Evolutionary conservation across 2,329 filamentous ascomycete species (phyloP).

Genomic region (Colletotrichum orchidophilum): DNA sequence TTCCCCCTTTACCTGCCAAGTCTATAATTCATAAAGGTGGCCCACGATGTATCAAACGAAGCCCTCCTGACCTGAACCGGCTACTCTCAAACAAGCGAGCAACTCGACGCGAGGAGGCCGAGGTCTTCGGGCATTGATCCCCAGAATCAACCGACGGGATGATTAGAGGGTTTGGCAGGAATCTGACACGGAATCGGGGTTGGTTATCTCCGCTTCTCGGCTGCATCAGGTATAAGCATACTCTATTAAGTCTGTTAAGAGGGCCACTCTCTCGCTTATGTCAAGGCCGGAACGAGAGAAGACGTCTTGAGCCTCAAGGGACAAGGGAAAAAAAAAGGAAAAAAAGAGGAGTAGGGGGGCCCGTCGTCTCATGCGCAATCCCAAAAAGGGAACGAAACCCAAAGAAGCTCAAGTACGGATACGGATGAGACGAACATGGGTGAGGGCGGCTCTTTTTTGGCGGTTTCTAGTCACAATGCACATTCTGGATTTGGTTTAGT

Average conservation of each 20-base stretch:
- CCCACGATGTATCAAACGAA: constrained; percentile 13
- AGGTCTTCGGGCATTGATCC: constrained; percentile 4
- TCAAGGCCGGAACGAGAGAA: not conserved
- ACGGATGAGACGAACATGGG: constrained; percentile 32
- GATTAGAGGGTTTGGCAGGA: constrained; percentile 1
- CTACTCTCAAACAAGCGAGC: not conserved
- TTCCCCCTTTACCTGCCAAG: not conserved
- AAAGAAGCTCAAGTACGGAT: not conserved
- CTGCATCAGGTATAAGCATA: not conserved
- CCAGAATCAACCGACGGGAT: not conserved
- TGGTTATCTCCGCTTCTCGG: not conserved
- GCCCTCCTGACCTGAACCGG: not conserved
- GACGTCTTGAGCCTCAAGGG: not conserved
- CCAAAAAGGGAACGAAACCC: not conserved
- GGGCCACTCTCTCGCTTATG: not conserved
- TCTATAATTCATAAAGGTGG: not conserved
- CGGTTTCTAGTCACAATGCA: not conserved
- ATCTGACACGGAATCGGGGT: not conserved
- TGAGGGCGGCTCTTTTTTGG: not conserved
- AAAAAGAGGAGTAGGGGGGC: not conserved
- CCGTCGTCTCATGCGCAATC: not conserved
- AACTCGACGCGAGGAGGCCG: constrained; percentile 4
- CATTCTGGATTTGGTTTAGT: not conserved
- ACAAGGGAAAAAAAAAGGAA: not conserved
- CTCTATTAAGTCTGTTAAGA: too few species aligned